phyloP scores from a whole-genome alignment of 176 grass and related monocot species.

The Alopecurus myosuroides region DNA sequence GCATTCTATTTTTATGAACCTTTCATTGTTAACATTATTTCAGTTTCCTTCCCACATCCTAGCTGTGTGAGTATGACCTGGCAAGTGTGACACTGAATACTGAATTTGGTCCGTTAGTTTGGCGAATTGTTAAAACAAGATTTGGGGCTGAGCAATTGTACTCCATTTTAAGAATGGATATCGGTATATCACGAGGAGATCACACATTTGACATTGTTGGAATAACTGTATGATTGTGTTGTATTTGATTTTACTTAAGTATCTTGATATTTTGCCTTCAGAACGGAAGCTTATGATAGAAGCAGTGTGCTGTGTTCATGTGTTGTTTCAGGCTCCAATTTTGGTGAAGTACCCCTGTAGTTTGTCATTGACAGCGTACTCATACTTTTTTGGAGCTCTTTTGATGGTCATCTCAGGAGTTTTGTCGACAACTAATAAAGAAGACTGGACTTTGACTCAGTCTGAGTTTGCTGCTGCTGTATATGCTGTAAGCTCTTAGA shows the following conservation, averaged over 20 bases:
- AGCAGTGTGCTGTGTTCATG: neutral
- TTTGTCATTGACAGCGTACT: conserved; percentile 76
- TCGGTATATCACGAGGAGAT: neutral
- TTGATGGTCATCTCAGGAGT: conserved; percentile 79
- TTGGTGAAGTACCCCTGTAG: conserved; percentile 72
- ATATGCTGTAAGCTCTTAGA: conserved; percentile 77
- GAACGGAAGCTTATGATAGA: neutral
- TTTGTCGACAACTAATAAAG: conserved; percentile 42
- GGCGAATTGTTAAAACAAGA: neutral
- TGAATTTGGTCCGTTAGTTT: neutral
- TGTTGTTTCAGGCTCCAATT: conserved; percentile 66
- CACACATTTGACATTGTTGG: neutral
- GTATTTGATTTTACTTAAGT: conserved; percentile 11
- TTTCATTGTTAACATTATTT: conserved; percentile 4
- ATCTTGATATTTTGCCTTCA: neutral
- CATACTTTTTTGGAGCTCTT: conserved; percentile 78
- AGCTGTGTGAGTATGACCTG: neutral
- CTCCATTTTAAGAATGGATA: neutral
- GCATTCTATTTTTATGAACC: neutral
- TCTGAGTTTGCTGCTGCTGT: conserved; percentile 73
- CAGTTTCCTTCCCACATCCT: neutral
- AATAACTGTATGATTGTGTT: conserved; percentile 1
- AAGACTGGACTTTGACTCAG: conserved; percentile 70
- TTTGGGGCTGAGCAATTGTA: neutral
- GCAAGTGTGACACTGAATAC: neutral